A percentile compares a stretch with the other conserved stretches of the same genome.
phyloP scores from a whole-genome alignment of 495 filamentous ascomycete species.

The Cryomyces minteri region DNA sequence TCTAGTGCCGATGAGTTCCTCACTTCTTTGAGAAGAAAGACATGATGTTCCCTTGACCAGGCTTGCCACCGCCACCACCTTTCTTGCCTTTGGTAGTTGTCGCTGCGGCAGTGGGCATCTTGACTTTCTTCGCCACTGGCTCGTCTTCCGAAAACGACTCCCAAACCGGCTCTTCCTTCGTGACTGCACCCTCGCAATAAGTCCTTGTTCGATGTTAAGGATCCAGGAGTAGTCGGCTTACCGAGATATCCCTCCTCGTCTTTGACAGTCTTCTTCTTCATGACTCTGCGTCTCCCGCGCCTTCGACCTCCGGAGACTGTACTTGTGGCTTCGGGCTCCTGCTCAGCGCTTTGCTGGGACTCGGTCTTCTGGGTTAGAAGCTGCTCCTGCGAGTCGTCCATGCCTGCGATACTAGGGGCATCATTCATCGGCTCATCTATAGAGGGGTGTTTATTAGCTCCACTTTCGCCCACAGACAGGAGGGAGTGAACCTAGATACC shows the following conservation, averaged over 20 bases:
- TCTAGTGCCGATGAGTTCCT: background rate
- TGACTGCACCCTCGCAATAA: slow-evolving; percentile 37
- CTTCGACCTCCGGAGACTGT: slow-evolving; percentile 44
- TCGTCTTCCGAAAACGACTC: slow-evolving; percentile 94
- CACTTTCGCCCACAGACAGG: background rate
- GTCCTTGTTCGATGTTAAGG: slow-evolving; percentile 8
- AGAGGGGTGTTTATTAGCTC: too few relatives aligned
- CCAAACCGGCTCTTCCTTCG: slow-evolving; percentile 73
- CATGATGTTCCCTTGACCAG: slow-evolving; percentile 78
- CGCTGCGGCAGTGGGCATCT: slow-evolving; percentile 20
- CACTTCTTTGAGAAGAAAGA: slow-evolving; percentile 83
- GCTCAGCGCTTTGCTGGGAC: slow-evolving; percentile 22
- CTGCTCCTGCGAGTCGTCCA: background rate
- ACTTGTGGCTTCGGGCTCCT: slow-evolving; percentile 14
- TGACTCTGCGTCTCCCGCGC: slow-evolving; percentile 64
- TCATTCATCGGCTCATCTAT: slow-evolving; percentile 21
- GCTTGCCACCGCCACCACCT: slow-evolving; percentile 30
- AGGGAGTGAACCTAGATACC: slow-evolving; percentile 6
- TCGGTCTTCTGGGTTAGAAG: slow-evolving; percentile 19
- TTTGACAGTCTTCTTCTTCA: slow-evolving; percentile 76
- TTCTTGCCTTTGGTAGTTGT: slow-evolving; percentile 34
- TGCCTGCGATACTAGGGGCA: slow-evolving; percentile 5
- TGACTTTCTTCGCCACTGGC: slow-evolving; percentile 48
- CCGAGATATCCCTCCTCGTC: slow-evolving; percentile 91
- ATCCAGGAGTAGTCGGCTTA: slow-evolving; percentile 23